Conservation (phyloP, 208 protist genomes). For the Trypanosoma congolense region DNA sequence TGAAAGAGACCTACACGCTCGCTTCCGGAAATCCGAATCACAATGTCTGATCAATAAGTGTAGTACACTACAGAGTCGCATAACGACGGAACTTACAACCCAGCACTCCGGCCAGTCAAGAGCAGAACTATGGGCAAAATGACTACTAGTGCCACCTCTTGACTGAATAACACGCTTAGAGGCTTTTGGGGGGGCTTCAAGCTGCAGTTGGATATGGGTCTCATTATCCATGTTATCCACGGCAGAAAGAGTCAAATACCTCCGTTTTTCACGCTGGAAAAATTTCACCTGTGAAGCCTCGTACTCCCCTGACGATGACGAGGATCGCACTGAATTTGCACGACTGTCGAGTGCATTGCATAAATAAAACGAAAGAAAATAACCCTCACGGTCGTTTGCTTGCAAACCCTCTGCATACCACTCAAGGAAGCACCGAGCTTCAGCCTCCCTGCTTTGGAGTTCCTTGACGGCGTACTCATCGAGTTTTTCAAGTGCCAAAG, state of each 20-base stretch:
- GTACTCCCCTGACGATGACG: background rate
- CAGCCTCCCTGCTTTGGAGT: constrained; percentile 17
- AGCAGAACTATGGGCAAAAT: constrained; percentile 5
- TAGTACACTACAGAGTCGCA: constrained; percentile 19
- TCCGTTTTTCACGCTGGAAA: background rate
- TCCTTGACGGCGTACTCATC: constrained; percentile 24
- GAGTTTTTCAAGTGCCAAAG: constrained; percentile 23
- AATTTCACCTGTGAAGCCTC: background rate
- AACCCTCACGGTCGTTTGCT: constrained; percentile 10
- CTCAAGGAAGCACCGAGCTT: constrained; percentile 28
- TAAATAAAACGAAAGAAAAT: constrained; percentile 19
- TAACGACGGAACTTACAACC: constrained; percentile 16
- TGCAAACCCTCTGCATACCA: constrained; percentile 4
- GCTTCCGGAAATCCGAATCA: background rate
- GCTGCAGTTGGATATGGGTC: constrained; percentile 2
- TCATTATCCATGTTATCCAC: constrained; percentile 13
- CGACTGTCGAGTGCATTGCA: constrained; percentile 4
- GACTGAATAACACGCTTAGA: constrained; percentile 12
- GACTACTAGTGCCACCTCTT: background rate
- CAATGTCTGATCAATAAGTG: background rate
- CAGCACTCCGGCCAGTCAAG: constrained; percentile 14
- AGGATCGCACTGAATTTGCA: background rate
- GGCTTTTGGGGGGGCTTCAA: constrained; percentile 2
- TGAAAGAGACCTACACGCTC: background rate
- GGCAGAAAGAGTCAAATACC: constrained; percentile 5